phyloP scores from a whole-genome alignment of 257 asterid genomes.

The Nicotiana paniculata region DNA sequence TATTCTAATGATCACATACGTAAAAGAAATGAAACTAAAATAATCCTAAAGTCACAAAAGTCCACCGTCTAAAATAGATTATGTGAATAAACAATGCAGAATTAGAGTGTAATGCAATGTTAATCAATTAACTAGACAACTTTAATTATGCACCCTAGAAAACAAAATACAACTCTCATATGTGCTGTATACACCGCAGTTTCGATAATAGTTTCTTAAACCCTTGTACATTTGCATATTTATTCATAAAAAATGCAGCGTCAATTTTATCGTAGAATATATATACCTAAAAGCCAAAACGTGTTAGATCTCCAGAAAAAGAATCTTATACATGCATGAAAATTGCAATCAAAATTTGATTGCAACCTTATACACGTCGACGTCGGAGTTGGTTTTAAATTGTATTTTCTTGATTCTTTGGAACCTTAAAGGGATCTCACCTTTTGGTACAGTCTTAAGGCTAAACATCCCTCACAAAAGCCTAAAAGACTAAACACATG shows the following conservation, averaged over 20 bases:
- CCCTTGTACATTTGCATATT: not conserved
- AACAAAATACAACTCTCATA: not conserved
- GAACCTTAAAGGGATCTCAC: slow-evolving; percentile 7
- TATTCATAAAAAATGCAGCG: not conserved
- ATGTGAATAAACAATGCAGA: not conserved
- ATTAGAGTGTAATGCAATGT: not conserved
- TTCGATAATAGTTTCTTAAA: not conserved
- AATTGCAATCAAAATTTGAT: not conserved
- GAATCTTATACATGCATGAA: not conserved
- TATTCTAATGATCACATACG: not conserved
- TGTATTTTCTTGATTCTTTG: not conserved
- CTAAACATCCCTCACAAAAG: not conserved
- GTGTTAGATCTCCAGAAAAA: not conserved
- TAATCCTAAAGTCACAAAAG: not conserved
- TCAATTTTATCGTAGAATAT: not conserved
- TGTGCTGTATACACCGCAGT: not conserved
- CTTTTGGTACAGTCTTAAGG: slow-evolving; percentile 9
- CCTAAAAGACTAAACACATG: not conserved
- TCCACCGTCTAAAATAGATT: not conserved
- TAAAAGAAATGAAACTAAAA: not conserved
- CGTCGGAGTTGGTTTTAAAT: not conserved
- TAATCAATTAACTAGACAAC: not conserved
- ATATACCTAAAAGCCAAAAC: not conserved
- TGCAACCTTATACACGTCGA: not conserved
- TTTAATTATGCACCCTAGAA: not conserved